Base-by-base conservation (phyloP, 2,329 filamentous ascomycete genomes). In the Verticillium longisporum region DNA sequence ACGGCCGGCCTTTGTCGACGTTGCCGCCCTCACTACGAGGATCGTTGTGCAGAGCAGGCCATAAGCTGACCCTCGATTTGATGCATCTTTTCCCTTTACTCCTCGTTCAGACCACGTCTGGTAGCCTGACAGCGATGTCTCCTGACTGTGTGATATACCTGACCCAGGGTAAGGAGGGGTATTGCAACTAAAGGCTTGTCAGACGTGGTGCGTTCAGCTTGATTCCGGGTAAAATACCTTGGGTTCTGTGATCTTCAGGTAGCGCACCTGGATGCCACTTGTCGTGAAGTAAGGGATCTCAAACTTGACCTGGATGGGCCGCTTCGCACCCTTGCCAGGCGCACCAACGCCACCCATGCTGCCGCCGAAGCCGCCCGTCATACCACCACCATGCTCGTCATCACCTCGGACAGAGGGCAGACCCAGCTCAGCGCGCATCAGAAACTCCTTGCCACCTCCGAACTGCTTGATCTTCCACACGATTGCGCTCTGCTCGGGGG, bases 221-320 rank as follows among this genome's bases (percentile, higher is more conserved):
- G n/a, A 11, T 10, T 3, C 11, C 15, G 45, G 14, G 10, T 18
- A 55, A 75, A 85, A 70, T 80, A 97, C 94, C 91, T 99, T 99
- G 56, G 95, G 95, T 78, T 99, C 95, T 66, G 96, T 98, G 71
- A 99, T 99, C 84, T 99, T 99, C 75, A 99, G 78, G 75, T 99
- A 99, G 71, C 95, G 87, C 70, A 99, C 95, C 77, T 99, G 96
- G 68, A 99, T 99, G 66, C 95, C 95, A 78, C 91, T 96, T 3
- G 96, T 99, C n/a, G 95, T 99, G 74, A 99, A 99, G 78, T 99
- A 99, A n/a, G 95, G 95, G 72, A 99, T 99, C 80, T 99, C 95
- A 74, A 99, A 99, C 80, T 99, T 99, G 79, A 99, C 95, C 75
- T 93, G 94, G 71, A 99, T 99, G 1, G 95, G 95, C 68, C 95